phyloP scores from a whole-genome alignment of 164 flowering plant genomes.

The Berberis vulgaris region DNA sequence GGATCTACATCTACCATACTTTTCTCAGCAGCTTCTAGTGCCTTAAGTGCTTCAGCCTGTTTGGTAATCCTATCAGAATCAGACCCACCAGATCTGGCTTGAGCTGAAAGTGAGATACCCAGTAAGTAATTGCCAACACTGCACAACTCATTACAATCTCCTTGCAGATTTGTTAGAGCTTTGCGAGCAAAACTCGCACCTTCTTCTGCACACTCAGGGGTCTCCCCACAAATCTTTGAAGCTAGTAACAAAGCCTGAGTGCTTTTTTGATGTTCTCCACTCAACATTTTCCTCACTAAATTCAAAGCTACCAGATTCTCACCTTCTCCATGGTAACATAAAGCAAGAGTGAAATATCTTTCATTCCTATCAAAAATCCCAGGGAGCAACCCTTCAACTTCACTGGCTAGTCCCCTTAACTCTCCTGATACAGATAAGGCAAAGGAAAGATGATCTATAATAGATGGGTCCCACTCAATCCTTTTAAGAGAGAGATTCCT shows the following conservation, averaged over 20 bases:
- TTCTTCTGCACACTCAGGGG: slow-evolving; percentile 38
- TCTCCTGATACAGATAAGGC: slow-evolving; percentile 71
- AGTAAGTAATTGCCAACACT: slow-evolving; percentile 48
- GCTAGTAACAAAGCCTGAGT: slow-evolving; percentile 51
- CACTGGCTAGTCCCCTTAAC: slow-evolving; percentile 40
- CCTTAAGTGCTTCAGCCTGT: slow-evolving; percentile 57
- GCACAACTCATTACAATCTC: slow-evolving; percentile 33
- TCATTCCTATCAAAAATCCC: slow-evolving; percentile 45
- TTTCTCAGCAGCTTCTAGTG: slow-evolving; percentile 49
- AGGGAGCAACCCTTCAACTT: slow-evolving; percentile 65
- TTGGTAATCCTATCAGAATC: slow-evolving; percentile 38
- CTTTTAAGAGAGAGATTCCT: slow-evolving; percentile 36
- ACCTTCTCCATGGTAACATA: slow-evolving; percentile 78
- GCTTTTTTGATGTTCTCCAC: slow-evolving; percentile 38
- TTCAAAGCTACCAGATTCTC: slow-evolving; percentile 52
- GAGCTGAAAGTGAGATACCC: slow-evolving; percentile 50
- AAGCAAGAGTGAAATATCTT: slow-evolving; percentile 46
- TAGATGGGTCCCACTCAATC: slow-evolving; percentile 73
- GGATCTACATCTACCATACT: slow-evolving; percentile 37
- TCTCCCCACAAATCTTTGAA: slow-evolving; percentile 65
- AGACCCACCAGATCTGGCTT: slow-evolving; percentile 40
- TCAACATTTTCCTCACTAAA: slow-evolving; percentile 49
- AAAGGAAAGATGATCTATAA: slow-evolving; percentile 72
- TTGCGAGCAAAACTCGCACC: slow-evolving; percentile 42
- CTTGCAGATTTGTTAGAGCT: slow-evolving; percentile 25